Conservation (phyloP, 2,329 filamentous ascomycete genomes). For the Botrytis tulipae region DNA sequence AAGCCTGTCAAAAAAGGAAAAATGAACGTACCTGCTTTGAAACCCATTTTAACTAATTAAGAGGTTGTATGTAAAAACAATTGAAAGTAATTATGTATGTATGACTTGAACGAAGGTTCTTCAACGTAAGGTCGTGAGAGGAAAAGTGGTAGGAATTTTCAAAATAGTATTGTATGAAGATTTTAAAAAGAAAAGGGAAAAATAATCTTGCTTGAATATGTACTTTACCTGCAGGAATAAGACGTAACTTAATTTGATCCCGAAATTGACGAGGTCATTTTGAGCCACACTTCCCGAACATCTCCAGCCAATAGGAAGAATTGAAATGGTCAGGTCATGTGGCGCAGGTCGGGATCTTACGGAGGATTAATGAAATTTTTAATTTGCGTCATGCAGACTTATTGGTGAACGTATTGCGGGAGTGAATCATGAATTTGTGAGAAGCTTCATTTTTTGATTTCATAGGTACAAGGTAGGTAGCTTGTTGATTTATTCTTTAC, state of each 20-base stretch:
- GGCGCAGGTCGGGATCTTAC: conserved; percentile 13
- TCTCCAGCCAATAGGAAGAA: conserved; percentile 8
- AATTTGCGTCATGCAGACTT: neutral
- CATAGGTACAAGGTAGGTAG: neutral
- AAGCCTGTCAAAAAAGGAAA: conserved; percentile 9
- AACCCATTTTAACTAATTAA: conserved; percentile 42
- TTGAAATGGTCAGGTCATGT: conserved; percentile 15
- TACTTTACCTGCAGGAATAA: neutral
- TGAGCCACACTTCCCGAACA: conserved; percentile 17
- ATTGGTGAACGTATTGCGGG: conserved; percentile 7
- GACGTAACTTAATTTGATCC: conserved; percentile 1
- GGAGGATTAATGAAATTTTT: conserved; percentile 16
- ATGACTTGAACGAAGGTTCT: neutral
- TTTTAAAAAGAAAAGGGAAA: neutral
- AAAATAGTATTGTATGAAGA: neutral
- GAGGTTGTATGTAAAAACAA: conserved; percentile 12
- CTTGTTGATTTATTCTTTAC: neutral
- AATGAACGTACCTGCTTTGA: conserved; percentile 42
- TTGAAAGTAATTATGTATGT: conserved; percentile 9
- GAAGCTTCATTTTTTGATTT: neutral
- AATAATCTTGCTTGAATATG: conserved; percentile 12
- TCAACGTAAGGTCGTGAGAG: conserved; percentile 12
- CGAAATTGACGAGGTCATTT: conserved; percentile 12
- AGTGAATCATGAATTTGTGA: neutral
- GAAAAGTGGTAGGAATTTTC: neutral